phyloP scores from a whole-genome alignment of 805 yeast genomes.

The Metahyphopichia silvanorum region DNA sequence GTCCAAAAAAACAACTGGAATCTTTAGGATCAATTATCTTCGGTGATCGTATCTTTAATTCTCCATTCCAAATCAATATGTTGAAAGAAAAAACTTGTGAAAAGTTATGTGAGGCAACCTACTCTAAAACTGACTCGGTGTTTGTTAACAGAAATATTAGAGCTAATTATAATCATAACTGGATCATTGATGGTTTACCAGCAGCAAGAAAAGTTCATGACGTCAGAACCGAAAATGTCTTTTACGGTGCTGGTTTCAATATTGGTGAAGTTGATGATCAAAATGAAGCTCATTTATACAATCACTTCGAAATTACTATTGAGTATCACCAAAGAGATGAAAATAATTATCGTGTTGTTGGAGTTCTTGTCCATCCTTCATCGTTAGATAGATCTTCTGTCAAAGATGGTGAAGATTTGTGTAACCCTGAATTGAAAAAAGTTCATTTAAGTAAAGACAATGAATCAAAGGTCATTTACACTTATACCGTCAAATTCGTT shows the following conservation, averaged over 20 bases:
- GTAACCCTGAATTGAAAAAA: slow-evolving; percentile 32
- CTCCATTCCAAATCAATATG: slow-evolving; percentile 84
- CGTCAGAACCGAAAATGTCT: slow-evolving; percentile 53
- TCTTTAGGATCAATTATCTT: slow-evolving; percentile 89
- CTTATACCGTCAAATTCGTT: slow-evolving; percentile 79
- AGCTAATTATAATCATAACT: slow-evolving; percentile 83
- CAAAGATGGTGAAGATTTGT: slow-evolving; percentile 23
- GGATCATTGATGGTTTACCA: slow-evolving; percentile 95
- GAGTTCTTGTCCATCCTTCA: slow-evolving; percentile 72
- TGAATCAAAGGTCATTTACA: slow-evolving; percentile 62
- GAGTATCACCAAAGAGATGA: slow-evolving; percentile 79
- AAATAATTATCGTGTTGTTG: slow-evolving; percentile 80
- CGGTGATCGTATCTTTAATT: slow-evolving; percentile 92
- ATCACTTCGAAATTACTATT: slow-evolving; percentile 74
- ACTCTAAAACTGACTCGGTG: slow-evolving; percentile 62
- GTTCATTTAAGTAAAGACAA: slow-evolving; percentile 48
- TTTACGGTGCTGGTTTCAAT: slow-evolving; percentile 79
- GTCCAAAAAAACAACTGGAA: slow-evolving; percentile 73
- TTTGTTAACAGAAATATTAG: slow-evolving; percentile 78
- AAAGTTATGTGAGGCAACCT: slow-evolving; percentile 58
- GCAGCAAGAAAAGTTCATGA: slow-evolving; percentile 69
- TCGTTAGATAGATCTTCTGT: slow-evolving; percentile 44
- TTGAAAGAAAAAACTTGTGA: slow-evolving; percentile 67
- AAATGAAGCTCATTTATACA: slow-evolving; percentile 59
- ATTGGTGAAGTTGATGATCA: slow-evolving; percentile 66